Base-by-base conservation (phyloP, 768 basidiomycete genomes). In the Kwoniella heveanensis region DNA sequence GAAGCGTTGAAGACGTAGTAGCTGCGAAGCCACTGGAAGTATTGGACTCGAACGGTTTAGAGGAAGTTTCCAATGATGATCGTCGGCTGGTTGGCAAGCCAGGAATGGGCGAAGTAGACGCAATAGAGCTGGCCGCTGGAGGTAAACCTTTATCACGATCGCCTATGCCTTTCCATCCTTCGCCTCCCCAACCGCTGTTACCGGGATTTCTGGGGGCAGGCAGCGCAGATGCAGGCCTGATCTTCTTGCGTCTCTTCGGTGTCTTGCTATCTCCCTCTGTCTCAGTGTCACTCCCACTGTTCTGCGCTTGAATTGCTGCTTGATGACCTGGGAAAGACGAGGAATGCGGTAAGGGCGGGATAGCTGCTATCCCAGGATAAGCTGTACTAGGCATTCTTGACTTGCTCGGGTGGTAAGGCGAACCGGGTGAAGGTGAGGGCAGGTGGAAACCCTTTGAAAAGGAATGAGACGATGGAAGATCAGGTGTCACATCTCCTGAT, bases 391-490 rank as follows among this genome's bases (percentile, higher is more conserved):
- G 12, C 9, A 48, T 37, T 17, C 54, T 39, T 2, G 39, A 50
- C 36, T 36, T 19, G n/a, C 52, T 44, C 12, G 55, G 27, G 36
- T 54, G 57, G 53, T 77, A 77, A 21, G 75, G 75, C 21, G 75
- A 77, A 12, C 63, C 55, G 39, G 70, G 70, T 1, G 69, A 60
- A 27, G 75, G 75, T 1, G 75, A 77, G 5, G 75, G 75, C 4
- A 77, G 61, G 60, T 77, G 75, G 46, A 72, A 77, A 0, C 75
- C 75, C 36, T 66, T 51, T 19, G 75, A 73, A 55, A 76, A 69
- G 0, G 75, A 70, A 13, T 62, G 54, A 7, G 68, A 66, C 0
- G 61, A 64, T 13, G 64, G 51, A 3, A 57, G 49, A 21, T 54
- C 57, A 10, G 66, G 66, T 24, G 58, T 54, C 0, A 37, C 32